Conservation (phyloP, 176 grass and related monocot genomes). For the Cenchrus americanus region DNA sequence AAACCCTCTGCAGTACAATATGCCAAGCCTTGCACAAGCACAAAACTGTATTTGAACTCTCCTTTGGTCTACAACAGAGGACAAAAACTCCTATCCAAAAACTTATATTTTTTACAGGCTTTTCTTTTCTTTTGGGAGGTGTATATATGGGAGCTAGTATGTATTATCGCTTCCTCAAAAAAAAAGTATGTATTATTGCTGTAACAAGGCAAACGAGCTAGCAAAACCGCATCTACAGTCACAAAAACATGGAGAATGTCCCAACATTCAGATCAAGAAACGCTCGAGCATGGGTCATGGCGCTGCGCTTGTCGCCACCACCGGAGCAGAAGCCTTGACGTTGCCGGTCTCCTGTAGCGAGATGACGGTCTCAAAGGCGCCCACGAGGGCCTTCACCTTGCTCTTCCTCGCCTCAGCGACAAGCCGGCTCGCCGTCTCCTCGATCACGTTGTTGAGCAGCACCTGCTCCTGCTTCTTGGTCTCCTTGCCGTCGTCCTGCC, state of each 20-base stretch:
- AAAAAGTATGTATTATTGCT: neutral
- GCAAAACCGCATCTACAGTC: slow-evolving; percentile 1
- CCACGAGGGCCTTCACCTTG: slow-evolving; percentile 86
- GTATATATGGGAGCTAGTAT: neutral
- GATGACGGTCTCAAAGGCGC: slow-evolving; percentile 77
- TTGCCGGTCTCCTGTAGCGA: slow-evolving; percentile 66
- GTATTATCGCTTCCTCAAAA: neutral
- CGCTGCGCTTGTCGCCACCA: neutral
- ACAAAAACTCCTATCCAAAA: neutral
- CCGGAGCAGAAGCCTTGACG: slow-evolving; percentile 32
- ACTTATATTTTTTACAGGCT: neutral
- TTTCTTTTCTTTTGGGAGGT: neutral
- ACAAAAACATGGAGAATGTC: neutral
- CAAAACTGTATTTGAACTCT: neutral
- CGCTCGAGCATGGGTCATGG: neutral
- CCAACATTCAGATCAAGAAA: slow-evolving; percentile 24
- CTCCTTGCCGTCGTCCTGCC: slow-evolving; percentile 22
- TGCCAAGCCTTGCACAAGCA: neutral
- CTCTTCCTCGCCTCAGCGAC: slow-evolving; percentile 56
- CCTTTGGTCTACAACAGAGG: neutral
- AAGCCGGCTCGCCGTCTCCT: slow-evolving; percentile 69
- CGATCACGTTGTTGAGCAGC: slow-evolving; percentile 69
- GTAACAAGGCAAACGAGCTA: neutral
- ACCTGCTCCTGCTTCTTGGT: slow-evolving; percentile 49
- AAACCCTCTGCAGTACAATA: neutral